Base-by-base conservation (phyloP, 345 rosid species). In the Rhizophora mangle region DNA sequence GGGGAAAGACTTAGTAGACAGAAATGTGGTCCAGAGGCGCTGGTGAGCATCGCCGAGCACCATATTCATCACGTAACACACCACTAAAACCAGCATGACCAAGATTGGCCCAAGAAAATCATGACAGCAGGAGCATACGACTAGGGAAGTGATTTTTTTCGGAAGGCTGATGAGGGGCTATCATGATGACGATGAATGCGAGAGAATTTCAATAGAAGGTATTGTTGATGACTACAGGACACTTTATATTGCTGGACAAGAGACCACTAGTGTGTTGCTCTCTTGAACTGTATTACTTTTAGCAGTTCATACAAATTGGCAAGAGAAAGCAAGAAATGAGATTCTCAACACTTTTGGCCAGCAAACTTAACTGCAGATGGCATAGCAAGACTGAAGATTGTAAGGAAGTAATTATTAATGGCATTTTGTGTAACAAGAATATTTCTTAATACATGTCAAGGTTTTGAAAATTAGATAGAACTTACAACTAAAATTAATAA, bases 221-320 rank as follows among this genome's bases (percentile, higher is more conserved):
- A 2, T 77, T 62, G 58, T 85, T 2, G 80, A 52, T 47, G 82
- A 84, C 76, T n/a, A n/a, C n/a, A n/a, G n/a, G n/a, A n/a, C n/a
- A n/a, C n/a, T n/a, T 63, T 76, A 80, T 74, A 7, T 85, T 61
- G 80, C 76, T 3, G 80, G 83, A 20, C 80, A 76, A 6, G 83
- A 76, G 36, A 56, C 80, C 4, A 76, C 80, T 2, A 20, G 30
- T 13, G 19, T 58, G 22, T 20, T 67, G 65, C 74, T 80, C 39
- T 29, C 68, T 6, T 80, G 83, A 80, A 60, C 61, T 19, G 22
- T 76, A 1, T 56, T 80, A n/a, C 72, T 80, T 66, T 62, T 82
- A 9, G 70, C 83, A 34, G 8, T 75, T 24, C 78, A 82, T 56
- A 8, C 61, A 1, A 81, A 85, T 30, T 82, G 88, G 85, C 88